Conservation (phyloP, 495 filamentous ascomycete genomes). For the Rhizodiscina lignyota region DNA sequence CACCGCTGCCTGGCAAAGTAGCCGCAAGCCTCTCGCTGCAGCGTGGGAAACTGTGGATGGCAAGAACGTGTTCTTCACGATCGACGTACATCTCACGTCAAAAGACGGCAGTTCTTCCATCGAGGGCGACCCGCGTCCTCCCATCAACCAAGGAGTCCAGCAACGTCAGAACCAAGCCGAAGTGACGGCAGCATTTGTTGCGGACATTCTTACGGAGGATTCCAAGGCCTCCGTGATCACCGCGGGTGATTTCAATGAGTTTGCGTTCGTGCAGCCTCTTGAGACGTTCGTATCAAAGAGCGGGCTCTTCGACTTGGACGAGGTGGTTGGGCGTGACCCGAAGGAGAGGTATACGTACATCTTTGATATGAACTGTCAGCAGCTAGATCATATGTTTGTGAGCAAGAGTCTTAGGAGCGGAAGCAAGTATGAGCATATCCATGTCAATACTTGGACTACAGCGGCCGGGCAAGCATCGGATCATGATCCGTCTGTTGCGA, state of each 20-base stretch:
- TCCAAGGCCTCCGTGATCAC: conserved; percentile 27
- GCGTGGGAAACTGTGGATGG: conserved; percentile 32
- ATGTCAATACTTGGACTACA: conserved; percentile 42
- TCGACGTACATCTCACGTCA: conserved; percentile 40
- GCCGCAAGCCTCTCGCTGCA: conserved; percentile 41
- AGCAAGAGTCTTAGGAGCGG: conserved; percentile 22
- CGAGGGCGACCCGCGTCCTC: conserved; percentile 41
- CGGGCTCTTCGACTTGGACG: conserved; percentile 36
- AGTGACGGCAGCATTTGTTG: conserved; percentile 27
- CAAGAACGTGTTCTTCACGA: conserved; percentile 33
- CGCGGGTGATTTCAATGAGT: conserved; percentile 50
- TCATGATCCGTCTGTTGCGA: conserved; percentile 43
- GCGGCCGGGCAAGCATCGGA: conserved; percentile 30
- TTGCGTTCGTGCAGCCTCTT: conserved; percentile 35
- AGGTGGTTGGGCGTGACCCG: conserved; percentile 22
- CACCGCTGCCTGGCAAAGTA: conserved; percentile 31
- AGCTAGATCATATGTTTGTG: conserved; percentile 46
- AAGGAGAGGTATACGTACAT: conserved; percentile 45
- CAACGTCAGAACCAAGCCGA: conserved; percentile 29
- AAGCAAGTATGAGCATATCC: conserved; percentile 38
- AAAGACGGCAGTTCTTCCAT: conserved; percentile 40
- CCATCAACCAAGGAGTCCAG: conserved; percentile 38
- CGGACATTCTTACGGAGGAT: conserved; percentile 27
- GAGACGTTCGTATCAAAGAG: conserved; percentile 24
- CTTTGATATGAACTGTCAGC: conserved; percentile 35